These are phyloP conservation scores for Candida gigantensis DNA, from an alignment of 1,139 yeast species.

Conservation along the genomic window DNA sequence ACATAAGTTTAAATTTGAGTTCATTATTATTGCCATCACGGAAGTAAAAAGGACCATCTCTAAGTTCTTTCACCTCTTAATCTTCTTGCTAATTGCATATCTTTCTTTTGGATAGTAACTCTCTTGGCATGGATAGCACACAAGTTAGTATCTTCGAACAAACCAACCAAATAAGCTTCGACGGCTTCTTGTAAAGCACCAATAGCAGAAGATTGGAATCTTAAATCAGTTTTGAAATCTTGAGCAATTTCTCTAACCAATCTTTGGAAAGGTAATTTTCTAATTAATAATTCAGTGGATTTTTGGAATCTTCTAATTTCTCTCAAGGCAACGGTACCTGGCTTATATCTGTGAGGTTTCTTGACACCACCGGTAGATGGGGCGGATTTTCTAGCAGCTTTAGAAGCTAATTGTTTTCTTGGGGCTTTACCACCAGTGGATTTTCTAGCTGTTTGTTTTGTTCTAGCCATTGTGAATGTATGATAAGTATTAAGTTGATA, in stretches of 20 bases:
- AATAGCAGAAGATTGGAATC: constrained; percentile 98
- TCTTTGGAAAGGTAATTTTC: constrained; percentile 99
- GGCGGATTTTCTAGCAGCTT: constrained; percentile 99
- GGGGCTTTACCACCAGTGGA: constrained; percentile 99
- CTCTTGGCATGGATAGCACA: constrained; percentile 99
- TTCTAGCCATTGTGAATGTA: constrained; percentile 79
- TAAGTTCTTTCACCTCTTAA: constrained; percentile 95
- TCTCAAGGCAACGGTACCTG: constrained; percentile 99
- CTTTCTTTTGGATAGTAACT: constrained; percentile 99
- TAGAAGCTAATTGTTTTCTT: constrained; percentile 98
- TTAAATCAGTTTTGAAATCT: constrained; percentile 96
- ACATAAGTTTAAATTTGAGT: constrained; percentile 1
- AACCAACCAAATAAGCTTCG: constrained; percentile 90
- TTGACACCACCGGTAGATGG: constrained; percentile 98
- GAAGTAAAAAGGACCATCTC: constrained; percentile 15
- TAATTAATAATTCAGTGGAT: constrained; percentile 93
- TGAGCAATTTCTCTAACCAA: constrained; percentile 97
- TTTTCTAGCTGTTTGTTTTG: constrained; percentile 98
- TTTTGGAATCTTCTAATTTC: constrained; percentile 99
- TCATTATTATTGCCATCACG: too few species aligned
- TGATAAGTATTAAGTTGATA: constrained; percentile 2
- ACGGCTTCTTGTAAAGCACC: constrained; percentile 99
- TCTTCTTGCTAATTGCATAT: constrained; percentile 98
- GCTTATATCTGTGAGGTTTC: constrained; percentile 99
- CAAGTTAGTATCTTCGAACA: constrained; percentile 95